Percentiles rank a stretch among this genome's conserved stretches.
Conservation (phyloP, 495 filamentous ascomycete species). For the Lasiosphaeria miniovina region DNA sequence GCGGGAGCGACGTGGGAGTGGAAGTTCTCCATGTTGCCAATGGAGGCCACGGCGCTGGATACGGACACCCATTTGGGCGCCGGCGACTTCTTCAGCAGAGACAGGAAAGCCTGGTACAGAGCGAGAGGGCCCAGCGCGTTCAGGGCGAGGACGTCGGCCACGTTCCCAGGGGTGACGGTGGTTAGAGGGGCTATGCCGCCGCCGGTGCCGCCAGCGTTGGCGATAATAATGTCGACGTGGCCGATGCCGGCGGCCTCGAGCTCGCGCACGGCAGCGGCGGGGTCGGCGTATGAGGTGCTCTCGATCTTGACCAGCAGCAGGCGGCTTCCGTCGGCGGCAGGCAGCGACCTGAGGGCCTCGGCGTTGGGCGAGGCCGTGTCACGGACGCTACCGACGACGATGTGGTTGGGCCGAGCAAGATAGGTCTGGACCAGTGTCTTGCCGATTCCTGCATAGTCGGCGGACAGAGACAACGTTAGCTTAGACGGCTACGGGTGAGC, state of each 20-base stretch:
- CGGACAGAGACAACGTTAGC: not conserved
- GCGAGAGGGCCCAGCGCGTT: slow-evolving; percentile 21
- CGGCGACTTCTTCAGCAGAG: slow-evolving; percentile 17
- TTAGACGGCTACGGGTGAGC: not conserved
- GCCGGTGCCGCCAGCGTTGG: slow-evolving; percentile 25
- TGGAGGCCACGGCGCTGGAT: slow-evolving; percentile 15
- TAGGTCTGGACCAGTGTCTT: slow-evolving; percentile 18
- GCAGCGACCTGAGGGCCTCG: slow-evolving; percentile 16
- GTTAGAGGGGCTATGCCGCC: slow-evolving; percentile 12
- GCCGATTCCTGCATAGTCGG: slow-evolving; percentile 21
- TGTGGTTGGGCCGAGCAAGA: slow-evolving; percentile 25
- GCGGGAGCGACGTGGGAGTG: slow-evolving; percentile 16
- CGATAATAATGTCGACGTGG: slow-evolving; percentile 24
- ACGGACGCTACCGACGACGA: slow-evolving; percentile 27
- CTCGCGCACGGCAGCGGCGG: slow-evolving; percentile 8
- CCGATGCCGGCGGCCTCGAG: slow-evolving; percentile 13
- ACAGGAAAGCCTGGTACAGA: slow-evolving; percentile 17
- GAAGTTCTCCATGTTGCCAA: slow-evolving; percentile 14
- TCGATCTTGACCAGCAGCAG: slow-evolving; percentile 20
- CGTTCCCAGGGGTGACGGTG: slow-evolving; percentile 12
- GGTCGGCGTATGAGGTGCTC: slow-evolving; percentile 12
- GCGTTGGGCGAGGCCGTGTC: slow-evolving; percentile 9
- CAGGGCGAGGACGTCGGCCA: slow-evolving; percentile 8
- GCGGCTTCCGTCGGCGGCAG: slow-evolving; percentile 10
- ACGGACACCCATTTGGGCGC: slow-evolving; percentile 20